Evolutionary conservation across 2,329 filamentous ascomycete genomes (phyloP).

Genomic region (Penicillium palitans): DNA sequence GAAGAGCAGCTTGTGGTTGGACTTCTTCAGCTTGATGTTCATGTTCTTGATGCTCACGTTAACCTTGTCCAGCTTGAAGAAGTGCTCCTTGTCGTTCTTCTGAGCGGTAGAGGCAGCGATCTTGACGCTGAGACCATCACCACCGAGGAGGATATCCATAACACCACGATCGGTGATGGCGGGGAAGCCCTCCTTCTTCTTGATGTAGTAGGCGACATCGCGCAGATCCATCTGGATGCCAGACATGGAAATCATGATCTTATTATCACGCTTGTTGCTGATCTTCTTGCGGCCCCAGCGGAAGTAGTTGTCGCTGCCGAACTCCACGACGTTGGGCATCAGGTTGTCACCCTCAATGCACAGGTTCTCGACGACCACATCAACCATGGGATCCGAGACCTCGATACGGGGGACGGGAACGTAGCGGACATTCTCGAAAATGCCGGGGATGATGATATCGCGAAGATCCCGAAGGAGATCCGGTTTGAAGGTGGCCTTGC

Average conservation of each 20-base stretch:
- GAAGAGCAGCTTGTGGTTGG: conserved; percentile 91
- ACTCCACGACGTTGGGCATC: conserved; percentile 86
- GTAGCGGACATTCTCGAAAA: conserved; percentile 84
- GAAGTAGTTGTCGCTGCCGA: conserved; percentile 91
- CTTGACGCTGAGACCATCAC: conserved; percentile 86
- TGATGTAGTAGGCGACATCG: conserved; percentile 92
- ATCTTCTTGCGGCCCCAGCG: conserved; percentile 90
- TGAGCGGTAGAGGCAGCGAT: conserved; percentile 82
- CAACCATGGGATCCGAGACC: conserved; percentile 78
- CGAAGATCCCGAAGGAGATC: conserved; percentile 86
- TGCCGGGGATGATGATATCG: conserved; percentile 78
- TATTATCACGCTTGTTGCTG: conserved; percentile 77
- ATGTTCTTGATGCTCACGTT: conserved; percentile 78
- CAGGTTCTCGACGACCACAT: conserved; percentile 90
- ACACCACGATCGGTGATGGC: conserved; percentile 83
- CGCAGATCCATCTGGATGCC: conserved; percentile 87
- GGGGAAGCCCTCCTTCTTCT: conserved; percentile 92
- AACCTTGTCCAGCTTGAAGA: conserved; percentile 93
- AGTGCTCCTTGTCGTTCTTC: conserved; percentile 71
- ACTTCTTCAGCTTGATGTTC: conserved; percentile 88
- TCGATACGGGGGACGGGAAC: conserved; percentile 93
- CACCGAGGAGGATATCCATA: conserved; percentile 82
- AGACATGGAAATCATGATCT: conserved; percentile 78
- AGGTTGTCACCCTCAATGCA: conserved; percentile 96
- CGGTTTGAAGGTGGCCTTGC: conserved; percentile 87